Evolutionary conservation across 208 protist species (phyloP).

Genomic region (Leishmania gerbilli): DNA sequence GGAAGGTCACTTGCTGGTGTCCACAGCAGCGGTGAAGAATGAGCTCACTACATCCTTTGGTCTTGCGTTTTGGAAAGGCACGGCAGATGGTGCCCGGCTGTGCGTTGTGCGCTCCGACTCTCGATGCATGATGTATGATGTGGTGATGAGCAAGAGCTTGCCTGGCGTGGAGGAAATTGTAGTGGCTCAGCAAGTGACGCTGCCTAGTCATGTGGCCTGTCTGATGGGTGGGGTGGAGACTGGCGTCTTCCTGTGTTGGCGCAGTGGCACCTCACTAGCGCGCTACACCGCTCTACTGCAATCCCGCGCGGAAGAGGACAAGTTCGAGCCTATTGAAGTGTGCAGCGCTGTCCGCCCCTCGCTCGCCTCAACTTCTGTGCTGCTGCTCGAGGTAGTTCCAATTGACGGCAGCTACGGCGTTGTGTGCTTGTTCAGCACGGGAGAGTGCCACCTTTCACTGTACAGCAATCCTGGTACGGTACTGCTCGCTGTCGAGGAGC

Average conservation of each 20-base stretch:
- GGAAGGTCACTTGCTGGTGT: constrained; percentile 11
- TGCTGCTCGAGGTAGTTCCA: constrained; percentile 38
- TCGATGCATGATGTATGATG: constrained; percentile 33
- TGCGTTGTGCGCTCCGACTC: constrained; percentile 31
- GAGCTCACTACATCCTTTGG: constrained; percentile 32
- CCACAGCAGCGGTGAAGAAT: constrained; percentile 28
- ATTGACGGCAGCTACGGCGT: constrained; percentile 28
- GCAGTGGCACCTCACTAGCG: constrained; percentile 2
- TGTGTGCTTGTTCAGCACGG: constrained; percentile 33
- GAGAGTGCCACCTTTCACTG: constrained; percentile 35
- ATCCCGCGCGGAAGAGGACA: constrained; percentile 9
- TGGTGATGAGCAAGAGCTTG: constrained; percentile 16
- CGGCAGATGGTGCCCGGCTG: constrained; percentile 14
- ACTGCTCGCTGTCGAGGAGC: constrained; percentile 34
- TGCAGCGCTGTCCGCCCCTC: not conserved
- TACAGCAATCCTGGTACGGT: constrained; percentile 21
- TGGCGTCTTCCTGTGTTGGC: constrained; percentile 27
- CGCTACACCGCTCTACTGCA: constrained; percentile 23
- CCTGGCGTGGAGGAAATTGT: constrained; percentile 19
- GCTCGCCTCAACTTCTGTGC: not conserved
- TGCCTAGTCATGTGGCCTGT: constrained; percentile 16
- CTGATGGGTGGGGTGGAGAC: constrained; percentile 13
- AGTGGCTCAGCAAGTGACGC: constrained; percentile 14
- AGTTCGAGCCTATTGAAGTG: constrained; percentile 13
- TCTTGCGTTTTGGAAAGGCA: constrained; percentile 26